phyloP scores from a whole-genome alignment of 2,329 filamentous ascomycete species.

The Alternaria arbusti region DNA sequence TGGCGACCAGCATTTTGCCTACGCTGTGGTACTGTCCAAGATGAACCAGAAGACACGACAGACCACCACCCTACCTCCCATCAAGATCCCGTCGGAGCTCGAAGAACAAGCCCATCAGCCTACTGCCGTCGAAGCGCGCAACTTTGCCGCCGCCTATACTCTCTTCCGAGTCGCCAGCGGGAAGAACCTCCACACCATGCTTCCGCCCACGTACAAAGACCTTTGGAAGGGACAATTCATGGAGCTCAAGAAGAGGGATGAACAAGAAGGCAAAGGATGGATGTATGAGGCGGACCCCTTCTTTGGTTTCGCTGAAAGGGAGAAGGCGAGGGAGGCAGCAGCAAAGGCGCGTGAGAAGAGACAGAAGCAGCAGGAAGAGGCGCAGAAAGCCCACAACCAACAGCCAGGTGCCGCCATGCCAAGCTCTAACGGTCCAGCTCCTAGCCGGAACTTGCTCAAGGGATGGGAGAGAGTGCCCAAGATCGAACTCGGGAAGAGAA shows the following conservation, averaged over 20 bases:
- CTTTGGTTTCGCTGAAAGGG: constrained; percentile 75
- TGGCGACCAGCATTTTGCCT: constrained; percentile 78
- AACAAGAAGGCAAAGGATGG: constrained; percentile 78
- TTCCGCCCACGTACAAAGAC: constrained; percentile 87
- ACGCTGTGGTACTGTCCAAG: constrained; percentile 73
- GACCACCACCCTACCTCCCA: constrained; percentile 74
- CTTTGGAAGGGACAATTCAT: constrained; percentile 91
- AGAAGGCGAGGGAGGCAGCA: constrained; percentile 75
- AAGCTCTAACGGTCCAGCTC: constrained; percentile 34
- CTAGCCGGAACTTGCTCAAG: constrained; percentile 61
- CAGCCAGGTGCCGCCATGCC: constrained; percentile 42
- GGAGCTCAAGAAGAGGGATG: constrained; percentile 79
- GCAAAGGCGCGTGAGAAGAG: constrained; percentile 80
- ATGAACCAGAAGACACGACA: constrained; percentile 84
- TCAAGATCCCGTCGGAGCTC: constrained; percentile 78
- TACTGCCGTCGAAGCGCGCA: constrained; percentile 86
- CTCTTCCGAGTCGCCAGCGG: constrained; percentile 92
- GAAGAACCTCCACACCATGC: constrained; percentile 93
- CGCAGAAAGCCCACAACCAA: constrained; percentile 67
- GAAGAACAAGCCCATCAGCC: constrained; percentile 77
- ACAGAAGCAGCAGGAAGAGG: constrained; percentile 60
- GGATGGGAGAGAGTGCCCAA: constrained; percentile 86
- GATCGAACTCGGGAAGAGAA: constrained; percentile 88
- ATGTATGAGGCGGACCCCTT: constrained; percentile 98
- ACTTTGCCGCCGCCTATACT: constrained; percentile 91